A percentile compares a stretch with the other conserved stretches of the same genome.
Conservation (phyloP, 2,329 filamentous ascomycete species). For the Monilinia vaccinii-corymbosi region DNA sequence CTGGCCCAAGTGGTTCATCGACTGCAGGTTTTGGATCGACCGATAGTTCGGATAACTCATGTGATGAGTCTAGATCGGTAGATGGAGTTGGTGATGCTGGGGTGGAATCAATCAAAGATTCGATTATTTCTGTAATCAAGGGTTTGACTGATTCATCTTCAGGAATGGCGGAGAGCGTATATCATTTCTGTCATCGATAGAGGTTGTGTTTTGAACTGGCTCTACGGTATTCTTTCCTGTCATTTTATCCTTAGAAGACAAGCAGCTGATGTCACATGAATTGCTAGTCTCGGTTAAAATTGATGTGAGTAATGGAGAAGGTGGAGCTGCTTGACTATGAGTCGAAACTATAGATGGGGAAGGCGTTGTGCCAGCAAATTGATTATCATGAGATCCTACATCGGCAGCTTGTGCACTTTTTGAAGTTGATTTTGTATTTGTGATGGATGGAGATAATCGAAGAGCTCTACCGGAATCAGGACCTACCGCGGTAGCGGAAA, state of each 20-base stretch:
- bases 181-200: too few relatives aligned
- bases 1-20: background rate
- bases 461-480: background rate
- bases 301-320: background rate
- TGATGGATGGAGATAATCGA: background rate
- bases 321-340: background rate
- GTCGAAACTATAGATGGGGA: background rate
- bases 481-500: too few relatives aligned
- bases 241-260: background rate
- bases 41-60: background rate
- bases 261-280: background rate
- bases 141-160: background rate
- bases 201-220: background rate
- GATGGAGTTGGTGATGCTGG: background rate
- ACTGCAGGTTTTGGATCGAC: accelerated
- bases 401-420: background rate
- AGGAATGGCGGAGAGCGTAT: background rate
- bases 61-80: background rate
- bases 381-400: background rate
- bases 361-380: background rate
- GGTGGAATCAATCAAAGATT: background rate
- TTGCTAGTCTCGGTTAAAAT: background rate
- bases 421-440: background rate
- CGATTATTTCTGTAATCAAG: background rate
- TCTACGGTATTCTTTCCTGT: background rate